Percentiles rank a stretch among this genome's conserved stretches.
phyloP scores from a whole-genome alignment of 805 yeast species.

The Hanseniaspora valbyensis region DNA sequence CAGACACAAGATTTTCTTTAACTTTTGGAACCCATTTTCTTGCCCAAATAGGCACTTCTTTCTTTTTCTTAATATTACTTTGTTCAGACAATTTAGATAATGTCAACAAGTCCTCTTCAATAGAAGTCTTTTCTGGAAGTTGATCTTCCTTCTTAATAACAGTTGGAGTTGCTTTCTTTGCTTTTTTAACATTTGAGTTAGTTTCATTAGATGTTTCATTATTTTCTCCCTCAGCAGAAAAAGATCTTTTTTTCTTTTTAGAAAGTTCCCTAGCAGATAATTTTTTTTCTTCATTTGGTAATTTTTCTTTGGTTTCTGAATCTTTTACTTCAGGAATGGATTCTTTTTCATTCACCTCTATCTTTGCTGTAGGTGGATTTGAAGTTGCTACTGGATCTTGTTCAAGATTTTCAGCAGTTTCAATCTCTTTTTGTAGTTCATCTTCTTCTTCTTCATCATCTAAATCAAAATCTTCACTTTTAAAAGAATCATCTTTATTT shows the following conservation, averaged over 20 bases:
- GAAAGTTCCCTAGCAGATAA: neutral
- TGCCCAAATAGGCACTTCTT: slow-evolving; percentile 73
- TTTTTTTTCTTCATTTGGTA: neutral
- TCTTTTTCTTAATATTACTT: slow-evolving; percentile 41
- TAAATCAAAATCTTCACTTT: slow-evolving; percentile 10
- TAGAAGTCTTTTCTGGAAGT: neutral
- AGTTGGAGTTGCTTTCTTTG: slow-evolving; percentile 19
- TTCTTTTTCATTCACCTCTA: no score
- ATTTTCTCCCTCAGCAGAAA: neutral
- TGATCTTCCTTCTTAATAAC: neutral
- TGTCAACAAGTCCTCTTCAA: slow-evolving; percentile 2
- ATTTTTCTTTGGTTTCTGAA: neutral
- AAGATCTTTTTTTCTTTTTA: neutral
- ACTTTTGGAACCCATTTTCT: slow-evolving; percentile 50
- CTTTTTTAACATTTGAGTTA: slow-evolving; percentile 13
- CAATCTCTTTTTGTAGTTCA: slow-evolving; percentile 2
- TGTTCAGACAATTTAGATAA: slow-evolving; percentile 22
- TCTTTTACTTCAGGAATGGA: no score
- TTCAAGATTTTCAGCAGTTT: neutral
- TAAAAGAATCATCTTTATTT: neutral
- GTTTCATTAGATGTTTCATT: neutral
- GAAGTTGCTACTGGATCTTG: slow-evolving; percentile 5
- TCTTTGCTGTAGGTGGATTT: no score
- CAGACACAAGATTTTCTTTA: slow-evolving; percentile 21
- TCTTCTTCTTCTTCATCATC: slow-evolving; percentile 12